Percentiles rank a stretch among this genome's conserved stretches.
These are phyloP conservation scores for Solanum peruvianum DNA, from an alignment of 257 asterid species.

Conservation along the genomic window DNA sequence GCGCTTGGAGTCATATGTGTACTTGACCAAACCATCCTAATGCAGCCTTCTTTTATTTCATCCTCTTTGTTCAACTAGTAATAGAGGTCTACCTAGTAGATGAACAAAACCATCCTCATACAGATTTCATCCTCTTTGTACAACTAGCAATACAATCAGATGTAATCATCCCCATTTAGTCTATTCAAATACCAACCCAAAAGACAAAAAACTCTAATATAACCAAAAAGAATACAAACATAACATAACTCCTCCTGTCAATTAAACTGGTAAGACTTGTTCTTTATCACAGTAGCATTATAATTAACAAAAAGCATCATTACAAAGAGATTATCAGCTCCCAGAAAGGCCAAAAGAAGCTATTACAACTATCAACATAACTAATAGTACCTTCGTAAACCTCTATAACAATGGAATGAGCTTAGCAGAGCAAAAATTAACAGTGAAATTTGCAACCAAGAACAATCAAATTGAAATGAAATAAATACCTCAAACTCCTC, in stretches of 20 bases:
- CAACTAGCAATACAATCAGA: not conserved
- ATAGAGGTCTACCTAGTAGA: not conserved
- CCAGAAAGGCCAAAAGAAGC: not conserved
- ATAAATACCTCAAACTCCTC: constrained; percentile 53
- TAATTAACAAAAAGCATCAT: not conserved
- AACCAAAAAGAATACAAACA: not conserved
- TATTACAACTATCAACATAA: not conserved
- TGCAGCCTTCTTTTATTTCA: not conserved
- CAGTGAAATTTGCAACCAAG: not conserved
- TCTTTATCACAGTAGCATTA: not conserved
- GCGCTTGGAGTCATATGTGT: not conserved
- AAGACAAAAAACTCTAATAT: not conserved
- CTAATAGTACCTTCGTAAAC: not conserved
- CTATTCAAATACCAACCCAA: not conserved
- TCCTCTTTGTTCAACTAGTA: constrained; percentile 1
- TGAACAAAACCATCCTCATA: not conserved
- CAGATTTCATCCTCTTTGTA: not conserved
- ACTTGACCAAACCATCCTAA: not conserved
- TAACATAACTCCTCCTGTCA: not conserved
- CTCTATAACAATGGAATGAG: not conserved
- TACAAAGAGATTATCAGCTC: not conserved
- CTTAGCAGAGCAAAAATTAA: not conserved
- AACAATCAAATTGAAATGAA: not conserved
- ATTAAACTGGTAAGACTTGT: not conserved
- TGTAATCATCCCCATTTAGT: not conserved